Percentiles rank a stretch among this genome's conserved stretches.
These are phyloP conservation scores for Lyophyllum atratum DNA, from an alignment of 768 basidiomycete genomes.

Conservation along the genomic window DNA sequence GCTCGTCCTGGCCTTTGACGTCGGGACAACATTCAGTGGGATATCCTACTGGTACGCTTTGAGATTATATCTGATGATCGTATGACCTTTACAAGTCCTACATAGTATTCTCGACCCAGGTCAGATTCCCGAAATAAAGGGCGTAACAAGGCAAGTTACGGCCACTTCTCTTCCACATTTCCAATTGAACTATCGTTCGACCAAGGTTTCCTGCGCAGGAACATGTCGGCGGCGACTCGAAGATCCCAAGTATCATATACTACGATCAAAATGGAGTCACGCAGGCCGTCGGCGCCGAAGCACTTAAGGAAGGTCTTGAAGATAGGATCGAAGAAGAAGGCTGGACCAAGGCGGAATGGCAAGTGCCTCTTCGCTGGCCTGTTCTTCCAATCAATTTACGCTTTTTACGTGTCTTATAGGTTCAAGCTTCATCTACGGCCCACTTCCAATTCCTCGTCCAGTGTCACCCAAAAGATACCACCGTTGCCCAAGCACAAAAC, in stretches of 20 bases:
- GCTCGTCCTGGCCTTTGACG: conserved; percentile 51
- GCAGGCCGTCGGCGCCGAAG: conserved; percentile 50
- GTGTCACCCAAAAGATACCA: conserved; percentile 31
- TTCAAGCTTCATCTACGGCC: conserved; percentile 26
- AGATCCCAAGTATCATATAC: conserved; percentile 46
- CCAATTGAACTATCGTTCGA: neutral
- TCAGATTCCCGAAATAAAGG: conserved; percentile 35
- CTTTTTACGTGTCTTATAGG: conserved; percentile 21
- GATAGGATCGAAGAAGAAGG: conserved; percentile 42
- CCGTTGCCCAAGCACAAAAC: conserved; percentile 44
- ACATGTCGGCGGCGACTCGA: conserved; percentile 42
- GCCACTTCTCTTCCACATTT: conserved; percentile 18
- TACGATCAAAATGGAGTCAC: conserved; percentile 42
- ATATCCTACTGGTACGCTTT: conserved; percentile 40
- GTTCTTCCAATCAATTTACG: conserved; percentile 8
- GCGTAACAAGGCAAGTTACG: conserved; percentile 36
- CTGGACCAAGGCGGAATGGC: conserved; percentile 54
- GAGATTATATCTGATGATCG: neutral
- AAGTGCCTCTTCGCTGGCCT: neutral
- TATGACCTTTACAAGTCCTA: neutral
- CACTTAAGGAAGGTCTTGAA: conserved; percentile 36
- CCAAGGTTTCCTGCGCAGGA: conserved; percentile 50
- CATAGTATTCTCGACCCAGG: conserved; percentile 38
- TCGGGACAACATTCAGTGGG: conserved; percentile 55
- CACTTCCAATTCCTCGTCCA: conserved; percentile 2